Evolutionary conservation across 139 green algal species (phyloP), one percentile per base, ranked within the genome.

Genomic region (Chlamydomonas sp.): DNA sequence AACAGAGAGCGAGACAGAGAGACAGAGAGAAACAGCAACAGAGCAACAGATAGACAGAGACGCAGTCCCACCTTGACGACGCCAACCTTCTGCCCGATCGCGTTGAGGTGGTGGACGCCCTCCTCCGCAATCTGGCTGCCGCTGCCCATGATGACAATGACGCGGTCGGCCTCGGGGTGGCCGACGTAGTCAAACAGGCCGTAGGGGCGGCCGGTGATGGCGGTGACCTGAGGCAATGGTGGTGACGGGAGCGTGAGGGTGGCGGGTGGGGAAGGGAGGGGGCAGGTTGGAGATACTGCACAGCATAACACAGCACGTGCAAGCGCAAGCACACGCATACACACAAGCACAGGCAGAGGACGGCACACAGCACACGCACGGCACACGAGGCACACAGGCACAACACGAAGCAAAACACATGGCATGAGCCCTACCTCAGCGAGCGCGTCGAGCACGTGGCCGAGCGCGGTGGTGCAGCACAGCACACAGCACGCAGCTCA

Each of bases 101-200:
- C 35, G 20, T 35, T 66, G n/a, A 81, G 61, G 38, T 71, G 49
- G 5, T 64, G 2, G 2, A 83, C 78, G 3, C 76, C 73, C 49
- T 76, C 68, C 78, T 85, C 73, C 13, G 80, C 61, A 29, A 79
- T 75, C 38, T 65, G 35, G 37, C 58, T 69, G 64, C 81, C 77
- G 48, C 67, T 78, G 73, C 81, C 81, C 81, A 87, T 87, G 5
- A 77, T 43, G 3, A 87, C 50, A 1, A 83, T 67, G 13, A 84
- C 75, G 10, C 69, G 58, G 48, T 87, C 81, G 0, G 81, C 81
- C 35, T 83, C 60, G 3, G 73, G 72, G 24, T 73, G 48, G 43
- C 81, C 81, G 29, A 74, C 66, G 57, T 87, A 87, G 62, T 82
- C 75, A 79, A 81, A 87, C 58, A 79, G 81, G 47, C 70, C 57